A percentile compares a stretch with the other conserved stretches of the same genome.
Evolutionary conservation across 2,329 filamentous ascomycete species (phyloP).

Genomic region (Aspergillus pseudoterreus): DNA sequence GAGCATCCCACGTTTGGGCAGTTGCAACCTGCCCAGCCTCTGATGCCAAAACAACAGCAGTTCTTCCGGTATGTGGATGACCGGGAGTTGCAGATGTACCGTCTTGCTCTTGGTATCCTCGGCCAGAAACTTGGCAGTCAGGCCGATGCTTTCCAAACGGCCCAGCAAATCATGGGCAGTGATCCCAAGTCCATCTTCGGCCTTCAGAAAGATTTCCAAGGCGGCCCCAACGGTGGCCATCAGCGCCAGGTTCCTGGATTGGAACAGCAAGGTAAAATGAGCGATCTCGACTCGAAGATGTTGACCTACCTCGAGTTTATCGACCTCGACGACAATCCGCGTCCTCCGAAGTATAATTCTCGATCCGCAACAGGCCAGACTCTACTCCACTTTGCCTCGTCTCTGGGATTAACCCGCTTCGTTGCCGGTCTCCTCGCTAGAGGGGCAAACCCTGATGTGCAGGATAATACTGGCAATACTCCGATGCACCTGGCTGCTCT

Average conservation of each 20-base stretch:
- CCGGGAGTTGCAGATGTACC: constrained; percentile 46
- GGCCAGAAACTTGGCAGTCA: constrained; percentile 46
- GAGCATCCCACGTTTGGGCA: constrained; percentile 48
- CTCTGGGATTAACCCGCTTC: constrained; percentile 70
- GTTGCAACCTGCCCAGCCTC: constrained; percentile 39
- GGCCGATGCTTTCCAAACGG: constrained; percentile 46
- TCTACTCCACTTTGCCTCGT: constrained; percentile 75
- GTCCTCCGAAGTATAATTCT: constrained; percentile 65
- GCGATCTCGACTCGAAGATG: constrained; percentile 64
- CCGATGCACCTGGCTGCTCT: constrained; percentile 78
- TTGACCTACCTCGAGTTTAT: constrained; percentile 73
- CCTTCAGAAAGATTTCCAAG: constrained; percentile 40
- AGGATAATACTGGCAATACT: constrained; percentile 76
- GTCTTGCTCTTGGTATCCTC: constrained; percentile 42
- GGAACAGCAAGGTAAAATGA: constrained; percentile 39
- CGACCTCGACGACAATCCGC: constrained; percentile 70
- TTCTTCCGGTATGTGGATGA: constrained; percentile 66
- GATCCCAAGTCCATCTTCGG: constrained; percentile 47
- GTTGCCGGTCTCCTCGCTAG: constrained; percentile 72
- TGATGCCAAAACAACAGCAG: constrained; percentile 47
- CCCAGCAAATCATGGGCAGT: constrained; percentile 47
- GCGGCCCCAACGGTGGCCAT: constrained; percentile 42
- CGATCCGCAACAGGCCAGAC: constrained; percentile 67
- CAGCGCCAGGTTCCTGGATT: constrained; percentile 44
- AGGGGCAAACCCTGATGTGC: constrained; percentile 70